Evolutionary conservation across 2,329 filamentous ascomycete species (phyloP).

Genomic region (Hypoxylon sp.): DNA sequence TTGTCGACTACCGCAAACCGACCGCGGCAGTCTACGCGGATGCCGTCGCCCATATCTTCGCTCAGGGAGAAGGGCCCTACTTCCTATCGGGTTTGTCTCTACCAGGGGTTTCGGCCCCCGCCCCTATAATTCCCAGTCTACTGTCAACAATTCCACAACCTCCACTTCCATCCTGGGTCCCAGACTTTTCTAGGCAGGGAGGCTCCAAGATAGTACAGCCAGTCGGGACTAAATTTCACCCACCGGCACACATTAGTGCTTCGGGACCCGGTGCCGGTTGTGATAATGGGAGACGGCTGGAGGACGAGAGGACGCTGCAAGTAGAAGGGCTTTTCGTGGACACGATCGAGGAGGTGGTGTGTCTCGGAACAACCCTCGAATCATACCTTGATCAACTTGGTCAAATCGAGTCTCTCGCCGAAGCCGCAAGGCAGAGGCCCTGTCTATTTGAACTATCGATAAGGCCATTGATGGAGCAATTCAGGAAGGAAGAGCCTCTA

Average conservation of each 20-base stretch:
- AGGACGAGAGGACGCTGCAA: slow-evolving; percentile 11
- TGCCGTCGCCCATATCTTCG: slow-evolving; percentile 15
- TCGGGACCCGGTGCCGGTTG: slow-evolving; percentile 11
- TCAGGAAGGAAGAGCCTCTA: slow-evolving; percentile 9
- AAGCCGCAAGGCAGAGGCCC: slow-evolving; percentile 4
- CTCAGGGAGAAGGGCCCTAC: slow-evolving; percentile 19
- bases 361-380: slow-evolving; percentile 7
- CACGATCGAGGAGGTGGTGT: slow-evolving; percentile 22
- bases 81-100: slow-evolving; percentile 10
- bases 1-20: slow-evolving; percentile 14
- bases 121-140: slow-evolving; percentile 8
- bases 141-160: slow-evolving; percentile 9
- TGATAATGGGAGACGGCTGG: slow-evolving; percentile 16
- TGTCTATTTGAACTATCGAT: slow-evolving; percentile 1
- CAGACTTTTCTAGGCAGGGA: slow-evolving; percentile 17
- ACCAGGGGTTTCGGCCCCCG: slow-evolving; percentile 13
- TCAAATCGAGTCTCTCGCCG: slow-evolving; percentile 5
- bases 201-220: slow-evolving; percentile 11
- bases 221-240: background rate
- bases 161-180: slow-evolving; percentile 23
- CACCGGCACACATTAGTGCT: slow-evolving; percentile 12
- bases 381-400: slow-evolving; percentile 5
- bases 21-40: slow-evolving; percentile 18
- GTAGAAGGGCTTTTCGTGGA: slow-evolving; percentile 28
- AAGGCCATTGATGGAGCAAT: slow-evolving; percentile 7